Base-by-base conservation (phyloP, 1,284 basidiomycete genomes). In the Sutorius eximius region DNA sequence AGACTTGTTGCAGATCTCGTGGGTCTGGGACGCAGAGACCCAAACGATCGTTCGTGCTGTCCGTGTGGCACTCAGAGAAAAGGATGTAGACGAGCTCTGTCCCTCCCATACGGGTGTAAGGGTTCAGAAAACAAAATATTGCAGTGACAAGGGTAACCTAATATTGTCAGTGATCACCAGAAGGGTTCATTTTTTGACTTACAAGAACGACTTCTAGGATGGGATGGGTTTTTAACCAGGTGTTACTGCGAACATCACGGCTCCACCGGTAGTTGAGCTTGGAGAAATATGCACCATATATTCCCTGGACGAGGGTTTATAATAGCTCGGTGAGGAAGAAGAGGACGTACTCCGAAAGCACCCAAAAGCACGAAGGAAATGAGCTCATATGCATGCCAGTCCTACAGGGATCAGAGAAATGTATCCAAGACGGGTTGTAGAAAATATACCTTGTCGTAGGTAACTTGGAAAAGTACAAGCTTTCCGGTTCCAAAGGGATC, bases 221-320 rank as follows among this genome's bases (percentile, higher is more conserved):
- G 0, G 95, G 93, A 70, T 98, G 89, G 0, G 73, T 71, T 65
- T 83, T 87, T 24, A 97, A 68, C 85, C 91, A 93, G 0, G 89
- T 93, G 32, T 81, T 84, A 62, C 86, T 87, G 56, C 95, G 86
- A 46, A 98, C 81, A 62, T 91, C 72, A 53, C 85, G 84, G 59
- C 85, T 87, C 95, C 95, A 99, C 42, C 85, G 82, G 64, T 90
- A 87, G 74, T 98, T 98, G 53, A 95, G 76, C 65, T 92, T 93
- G 18, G 93, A 94, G 74, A 98, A 98, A 63, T 88, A 87, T 15
- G 94, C 96, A 8, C 96, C 96, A 67, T 96, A 98, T 16, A 98
- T 71, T 11, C 95, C 96, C 89, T 91, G 62, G 44, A 37, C 46
- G 32, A 57, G 34, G 42, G 53, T 59, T 51, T 44, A 27, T 52